Conservation (phyloP, 2,329 filamentous ascomycete species). For the Hymenoscyphus linearis region DNA sequence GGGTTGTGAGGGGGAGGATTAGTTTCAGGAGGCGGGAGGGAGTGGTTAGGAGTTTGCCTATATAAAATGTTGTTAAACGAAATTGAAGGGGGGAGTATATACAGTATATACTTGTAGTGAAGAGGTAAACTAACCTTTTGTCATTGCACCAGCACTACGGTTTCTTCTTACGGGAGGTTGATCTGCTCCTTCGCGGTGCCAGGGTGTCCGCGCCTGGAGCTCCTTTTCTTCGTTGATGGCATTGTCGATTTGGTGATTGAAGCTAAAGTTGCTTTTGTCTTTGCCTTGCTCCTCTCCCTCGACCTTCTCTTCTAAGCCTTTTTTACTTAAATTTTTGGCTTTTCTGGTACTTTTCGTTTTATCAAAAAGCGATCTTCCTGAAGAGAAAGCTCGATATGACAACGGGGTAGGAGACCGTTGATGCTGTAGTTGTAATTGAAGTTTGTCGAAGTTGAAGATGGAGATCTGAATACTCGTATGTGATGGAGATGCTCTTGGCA, state of each 20-base stretch:
- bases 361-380: neutral
- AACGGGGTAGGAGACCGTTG: neutral
- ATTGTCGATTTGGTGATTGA: constrained; percentile 35
- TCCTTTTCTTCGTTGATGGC: constrained; percentile 40
- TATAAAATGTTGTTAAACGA: neutral
- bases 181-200: constrained; percentile 59
- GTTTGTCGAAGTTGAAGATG: neutral
- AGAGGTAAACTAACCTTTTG: constrained; percentile 45
- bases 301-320: constrained; percentile 26
- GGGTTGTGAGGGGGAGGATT: constrained; percentile 66
- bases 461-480: neutral
- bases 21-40: constrained; percentile 76
- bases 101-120: neutral
- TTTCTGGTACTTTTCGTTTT: constrained; percentile 7
- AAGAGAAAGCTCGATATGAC: neutral
- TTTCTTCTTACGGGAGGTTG: constrained; percentile 44
- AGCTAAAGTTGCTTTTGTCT: constrained; percentile 30
- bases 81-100: neutral
- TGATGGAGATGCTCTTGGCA: neutral
- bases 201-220: constrained; percentile 57
- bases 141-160: constrained; percentile 51
- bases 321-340: constrained; percentile 22
- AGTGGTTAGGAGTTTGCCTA: constrained; percentile 74
- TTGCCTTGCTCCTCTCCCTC: constrained; percentile 17
- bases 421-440: neutral